These are phyloP conservation scores for Alternaria conjuncta DNA, from an alignment of 2,329 filamentous ascomycete species.

Conservation along the genomic window DNA sequence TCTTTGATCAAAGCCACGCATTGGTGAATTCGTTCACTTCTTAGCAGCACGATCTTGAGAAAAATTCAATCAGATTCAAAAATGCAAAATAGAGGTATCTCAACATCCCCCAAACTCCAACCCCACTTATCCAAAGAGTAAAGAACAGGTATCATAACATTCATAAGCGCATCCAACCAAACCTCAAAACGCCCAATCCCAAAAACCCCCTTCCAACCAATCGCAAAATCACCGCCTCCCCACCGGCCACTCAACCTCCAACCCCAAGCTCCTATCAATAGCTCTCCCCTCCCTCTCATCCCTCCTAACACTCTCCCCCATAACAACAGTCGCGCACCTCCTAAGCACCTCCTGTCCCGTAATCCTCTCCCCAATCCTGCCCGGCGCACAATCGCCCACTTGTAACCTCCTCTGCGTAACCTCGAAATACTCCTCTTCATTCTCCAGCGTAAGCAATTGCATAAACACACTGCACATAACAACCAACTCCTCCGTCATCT, in stretches of 20 bases:
- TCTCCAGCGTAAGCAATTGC: constrained; percentile 37
- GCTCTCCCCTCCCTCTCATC: constrained; percentile 42
- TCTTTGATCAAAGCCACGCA: too few species aligned
- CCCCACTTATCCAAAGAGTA: neutral
- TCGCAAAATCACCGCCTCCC: neutral
- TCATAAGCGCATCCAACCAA: neutral
- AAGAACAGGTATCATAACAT: neutral
- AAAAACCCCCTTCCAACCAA: too few species aligned
- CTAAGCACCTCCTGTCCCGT: constrained; percentile 34
- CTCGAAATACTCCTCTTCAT: constrained; percentile 34
- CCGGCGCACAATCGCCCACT: constrained; percentile 37
- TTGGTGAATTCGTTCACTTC: too few species aligned
- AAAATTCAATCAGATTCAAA: neutral
- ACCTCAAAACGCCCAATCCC: neutral
- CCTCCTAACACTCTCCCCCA: constrained; percentile 40
- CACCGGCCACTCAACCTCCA: constrained; percentile 24
- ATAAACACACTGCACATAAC: constrained; percentile 45
- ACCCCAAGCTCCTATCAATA: constrained; percentile 23
- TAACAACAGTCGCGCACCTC: constrained; percentile 42
- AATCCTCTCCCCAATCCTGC: constrained; percentile 30
- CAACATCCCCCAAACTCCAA: neutral
- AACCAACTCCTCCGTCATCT: constrained; percentile 39
- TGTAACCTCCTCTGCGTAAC: constrained; percentile 33
- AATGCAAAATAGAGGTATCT: neutral
- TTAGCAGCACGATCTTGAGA: neutral